Conservation (phyloP, 2,329 filamentous ascomycete genomes). For the Alternaria alternata region DNA sequence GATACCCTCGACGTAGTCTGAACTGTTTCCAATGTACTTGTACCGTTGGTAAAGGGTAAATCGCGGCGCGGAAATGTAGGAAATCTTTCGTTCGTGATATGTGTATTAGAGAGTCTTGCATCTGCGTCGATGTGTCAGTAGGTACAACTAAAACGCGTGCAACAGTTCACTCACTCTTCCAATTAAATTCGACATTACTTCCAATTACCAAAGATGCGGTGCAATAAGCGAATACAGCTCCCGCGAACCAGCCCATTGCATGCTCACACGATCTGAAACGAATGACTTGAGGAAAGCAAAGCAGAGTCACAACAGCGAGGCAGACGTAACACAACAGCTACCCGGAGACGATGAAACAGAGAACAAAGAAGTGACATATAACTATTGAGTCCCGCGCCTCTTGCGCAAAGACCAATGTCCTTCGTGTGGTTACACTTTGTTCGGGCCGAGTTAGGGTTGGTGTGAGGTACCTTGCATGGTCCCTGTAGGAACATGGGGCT, state of each 20-base stretch:
- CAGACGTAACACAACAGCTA: slow-evolving; percentile 21
- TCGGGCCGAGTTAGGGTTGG: slow-evolving; percentile 34
- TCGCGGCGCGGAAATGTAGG: slow-evolving; percentile 16
- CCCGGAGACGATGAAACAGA: slow-evolving; percentile 33
- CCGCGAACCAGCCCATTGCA: slow-evolving; percentile 49
- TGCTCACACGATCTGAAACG: slow-evolving; percentile 38
- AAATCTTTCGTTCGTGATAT: not conserved
- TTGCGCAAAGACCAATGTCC: slow-evolving; percentile 35
- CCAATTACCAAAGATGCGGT: slow-evolving; percentile 8
- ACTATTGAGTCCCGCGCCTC: slow-evolving; percentile 28
- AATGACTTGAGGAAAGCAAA: slow-evolving; percentile 29
- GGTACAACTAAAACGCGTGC: not conserved
- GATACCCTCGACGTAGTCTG: not conserved
- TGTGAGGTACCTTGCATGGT: slow-evolving; percentile 20
- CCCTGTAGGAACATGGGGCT: slow-evolving; percentile 41
- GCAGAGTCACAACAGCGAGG: slow-evolving; percentile 23
- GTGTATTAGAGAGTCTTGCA: slow-evolving; percentile 2
- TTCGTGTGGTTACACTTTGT: slow-evolving; percentile 23
- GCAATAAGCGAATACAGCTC: slow-evolving; percentile 28
- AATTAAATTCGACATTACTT: not conserved
- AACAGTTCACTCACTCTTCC: slow-evolving; percentile 4
- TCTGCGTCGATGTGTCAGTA: not conserved
- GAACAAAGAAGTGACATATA: slow-evolving; percentile 35
- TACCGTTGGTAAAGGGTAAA: slow-evolving; percentile 15
- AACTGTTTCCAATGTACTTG: not conserved